A percentile compares a stretch with the other conserved stretches of the same genome.
phyloP scores from a whole-genome alignment of 2,329 filamentous ascomycete genomes.

The Arthrobotrys musiformis region DNA sequence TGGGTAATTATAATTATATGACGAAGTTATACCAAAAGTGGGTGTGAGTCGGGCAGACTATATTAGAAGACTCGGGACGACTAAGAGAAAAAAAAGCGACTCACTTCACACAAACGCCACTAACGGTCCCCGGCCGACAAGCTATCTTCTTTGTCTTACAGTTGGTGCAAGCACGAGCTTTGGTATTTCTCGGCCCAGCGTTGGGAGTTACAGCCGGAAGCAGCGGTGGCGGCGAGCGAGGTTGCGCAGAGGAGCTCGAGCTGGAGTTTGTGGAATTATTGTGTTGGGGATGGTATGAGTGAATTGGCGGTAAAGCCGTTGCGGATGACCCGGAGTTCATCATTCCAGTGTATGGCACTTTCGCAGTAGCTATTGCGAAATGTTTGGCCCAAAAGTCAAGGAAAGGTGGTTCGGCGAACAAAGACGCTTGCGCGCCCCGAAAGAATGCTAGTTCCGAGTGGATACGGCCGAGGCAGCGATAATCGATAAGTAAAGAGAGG shows the following conservation, averaged over 20 bases:
- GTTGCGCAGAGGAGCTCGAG: conserved; percentile 42
- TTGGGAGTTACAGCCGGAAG: conserved; percentile 32
- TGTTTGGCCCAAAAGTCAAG: background rate
- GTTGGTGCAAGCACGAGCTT: conserved; percentile 52
- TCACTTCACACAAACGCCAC: conserved; percentile 51
- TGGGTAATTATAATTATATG: background rate
- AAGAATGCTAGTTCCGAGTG: conserved; percentile 12
- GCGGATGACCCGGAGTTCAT: conserved; percentile 52
- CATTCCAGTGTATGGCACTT: background rate
- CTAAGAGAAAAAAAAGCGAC: background rate
- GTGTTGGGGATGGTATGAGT: conserved; percentile 48
- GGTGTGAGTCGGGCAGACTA: background rate
- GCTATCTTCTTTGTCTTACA: conserved; percentile 56
- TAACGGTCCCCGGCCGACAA: conserved; percentile 43
- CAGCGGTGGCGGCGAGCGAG: conserved; percentile 48
- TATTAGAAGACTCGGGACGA: background rate
- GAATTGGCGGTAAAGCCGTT: conserved; percentile 50
- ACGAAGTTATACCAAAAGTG: background rate
- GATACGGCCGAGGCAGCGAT: conserved; percentile 13
- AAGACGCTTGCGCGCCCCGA: conserved; percentile 34
- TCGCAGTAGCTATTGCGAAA: background rate
- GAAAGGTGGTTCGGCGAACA: conserved; percentile 18
- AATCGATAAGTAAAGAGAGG: background rate
- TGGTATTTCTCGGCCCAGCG: conserved; percentile 38
- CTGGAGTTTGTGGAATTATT: background rate